A percentile compares a stretch with the other conserved stretches of the same genome.
Evolutionary conservation across 106 monocot genomes (phyloP).

Genomic region (Xerophyta viscosa): DNA sequence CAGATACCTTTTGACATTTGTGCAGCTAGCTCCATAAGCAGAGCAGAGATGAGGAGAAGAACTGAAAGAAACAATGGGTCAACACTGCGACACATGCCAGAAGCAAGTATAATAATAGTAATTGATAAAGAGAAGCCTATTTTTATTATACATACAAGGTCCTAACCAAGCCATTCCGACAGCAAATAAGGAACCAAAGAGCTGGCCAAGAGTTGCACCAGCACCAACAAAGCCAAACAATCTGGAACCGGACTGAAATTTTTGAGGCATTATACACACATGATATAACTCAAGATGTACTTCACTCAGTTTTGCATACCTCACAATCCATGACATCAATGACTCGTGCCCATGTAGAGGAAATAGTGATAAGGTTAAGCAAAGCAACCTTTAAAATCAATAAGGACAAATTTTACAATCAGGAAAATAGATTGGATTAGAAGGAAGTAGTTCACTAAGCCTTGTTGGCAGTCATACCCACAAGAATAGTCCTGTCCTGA

Average conservation of each 20-base stretch:
- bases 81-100: no score
- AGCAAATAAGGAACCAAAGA: slow-evolving; percentile 92
- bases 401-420: background rate
- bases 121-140: background rate
- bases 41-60: slow-evolving; percentile 76
- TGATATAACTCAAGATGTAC: background rate
- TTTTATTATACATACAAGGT: slow-evolving; percentile 54
- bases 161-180: slow-evolving; percentile 94
- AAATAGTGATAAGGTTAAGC: slow-evolving; percentile 91
- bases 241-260: slow-evolving; percentile 97
- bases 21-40: slow-evolving; percentile 93
- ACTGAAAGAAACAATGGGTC: slow-evolving; percentile 26
- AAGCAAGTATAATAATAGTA: no score
- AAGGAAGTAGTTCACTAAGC: background rate
- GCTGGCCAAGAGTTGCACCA: slow-evolving; percentile 94
- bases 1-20: slow-evolving; percentile 82
- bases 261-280: slow-evolving; percentile 16
- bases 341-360: slow-evolving; percentile 95
- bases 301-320: slow-evolving; percentile 28
- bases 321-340: slow-evolving; percentile 98
- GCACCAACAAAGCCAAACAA: slow-evolving; percentile 98
- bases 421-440: background rate
- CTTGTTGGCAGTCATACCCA: slow-evolving; percentile 50
- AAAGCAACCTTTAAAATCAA: slow-evolving; percentile 70
- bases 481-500: slow-evolving; percentile 72